Base-by-base conservation (phyloP, 768 basidiomycete genomes). In the Rhodotorula kratochvilovae region DNA sequence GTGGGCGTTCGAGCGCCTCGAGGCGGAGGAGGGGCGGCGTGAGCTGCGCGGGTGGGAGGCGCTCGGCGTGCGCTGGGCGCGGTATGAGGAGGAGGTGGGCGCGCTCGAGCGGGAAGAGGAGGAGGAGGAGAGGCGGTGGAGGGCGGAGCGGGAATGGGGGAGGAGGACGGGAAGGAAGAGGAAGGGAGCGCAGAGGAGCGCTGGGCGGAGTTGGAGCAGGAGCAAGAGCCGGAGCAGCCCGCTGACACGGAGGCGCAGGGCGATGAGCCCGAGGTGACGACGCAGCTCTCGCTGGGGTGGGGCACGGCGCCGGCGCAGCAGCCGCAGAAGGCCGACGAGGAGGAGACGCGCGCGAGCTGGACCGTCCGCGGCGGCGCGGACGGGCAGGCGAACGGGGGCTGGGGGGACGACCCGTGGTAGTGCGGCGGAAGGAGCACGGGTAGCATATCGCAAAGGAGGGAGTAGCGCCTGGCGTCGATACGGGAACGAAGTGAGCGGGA, bases 341-440 rank as follows among this genome's bases (percentile, higher is more conserved):
- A n/a, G 8, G 27, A 10, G 58, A 3, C 16, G 42, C 16, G 17
- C 25, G 19, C 4, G 13, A 29, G 58, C n/a, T 12, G 42, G n/a
- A 12, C 29, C 7, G 12, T 7, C 27, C 25, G n/a, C 46, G 10
- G 21, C 46, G 48, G 25, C 27, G 25, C 11, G 21, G 48, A 27
- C 25, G 27, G 27, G n/a, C 13, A 13, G 42, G 8, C n/a, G 19
- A 21, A 19, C 16, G 42, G 10, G 6, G 59, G 45, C 0, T 61
- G 59, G 59, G 59, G n/a, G 15, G 59, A 61, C 11, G 59, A 61
- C 45, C n/a, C 27, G 29, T 61, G 59, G 59, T 61, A 57, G 35
- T 15, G 10, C 12, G 13, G 33, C 23, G 23, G 36, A n/a, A n/a
- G n/a, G n/a, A n/a, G n/a, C n/a, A n/a, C n/a, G n/a, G n/a, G n/a